These are phyloP conservation scores for Bipolaris zeicola DNA, from an alignment of 2,329 filamentous ascomycete genomes.

Conservation along the genomic window DNA sequence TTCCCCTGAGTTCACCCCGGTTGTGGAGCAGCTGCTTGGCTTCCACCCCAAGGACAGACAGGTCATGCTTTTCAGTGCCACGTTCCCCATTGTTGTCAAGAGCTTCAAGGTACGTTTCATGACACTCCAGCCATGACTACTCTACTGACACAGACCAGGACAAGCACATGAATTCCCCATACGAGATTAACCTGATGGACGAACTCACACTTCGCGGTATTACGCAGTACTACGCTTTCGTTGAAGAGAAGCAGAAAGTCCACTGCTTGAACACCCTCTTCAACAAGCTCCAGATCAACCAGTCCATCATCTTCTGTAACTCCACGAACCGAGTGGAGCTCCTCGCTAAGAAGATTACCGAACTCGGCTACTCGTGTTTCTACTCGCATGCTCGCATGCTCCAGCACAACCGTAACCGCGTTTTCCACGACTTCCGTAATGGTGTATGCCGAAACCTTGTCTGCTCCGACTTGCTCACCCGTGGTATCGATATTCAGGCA, in stretches of 20 bases:
- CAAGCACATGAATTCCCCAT: conserved; percentile 94
- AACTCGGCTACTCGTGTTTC: conserved; percentile 98
- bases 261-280: conserved; percentile 99
- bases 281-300: conserved; percentile 98
- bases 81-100: conserved; percentile 96
- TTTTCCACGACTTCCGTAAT: conserved; percentile 99
- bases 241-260: conserved; percentile 99
- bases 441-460: conserved; percentile 97
- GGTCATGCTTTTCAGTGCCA: conserved; percentile 99
- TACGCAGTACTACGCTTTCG: conserved; percentile 98
- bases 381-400: conserved; percentile 99
- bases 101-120: conserved; percentile 70
- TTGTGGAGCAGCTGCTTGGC: conserved; percentile 92
- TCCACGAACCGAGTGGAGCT: conserved; percentile 98
- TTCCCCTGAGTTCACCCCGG: conserved; percentile 94
- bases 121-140: not conserved
- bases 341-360: conserved; percentile 98
- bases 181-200: conserved; percentile 99
- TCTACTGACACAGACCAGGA: conserved; percentile 58
- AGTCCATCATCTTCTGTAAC: conserved; percentile 99
- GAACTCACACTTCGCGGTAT: conserved; percentile 97
- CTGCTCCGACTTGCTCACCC: conserved; percentile 94
- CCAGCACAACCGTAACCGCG: conserved; percentile 93
- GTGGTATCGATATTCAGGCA: conserved; percentile 98
- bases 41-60: conserved; percentile 98